These are phyloP conservation scores for Prosopis cineraria DNA, from an alignment of 306 rosid genomes.

Conservation along the genomic window DNA sequence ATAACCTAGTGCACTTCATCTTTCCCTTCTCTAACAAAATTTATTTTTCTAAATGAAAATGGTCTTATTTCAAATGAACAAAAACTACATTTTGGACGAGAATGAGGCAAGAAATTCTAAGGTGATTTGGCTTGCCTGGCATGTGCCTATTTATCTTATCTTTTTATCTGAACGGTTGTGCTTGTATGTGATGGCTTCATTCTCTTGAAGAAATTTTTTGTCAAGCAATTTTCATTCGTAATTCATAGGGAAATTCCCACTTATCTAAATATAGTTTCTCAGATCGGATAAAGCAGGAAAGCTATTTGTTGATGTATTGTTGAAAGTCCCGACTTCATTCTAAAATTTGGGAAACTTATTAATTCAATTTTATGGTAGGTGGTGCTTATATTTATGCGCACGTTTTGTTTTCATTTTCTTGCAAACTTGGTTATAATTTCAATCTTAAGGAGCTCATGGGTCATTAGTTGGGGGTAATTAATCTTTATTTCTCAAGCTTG, in stretches of 20 bases:
- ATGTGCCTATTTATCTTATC: conserved; percentile 1
- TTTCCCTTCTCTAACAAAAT: not conserved
- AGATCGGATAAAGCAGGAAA: conserved; percentile 69
- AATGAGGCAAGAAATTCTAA: not conserved
- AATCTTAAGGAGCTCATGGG: too few relatives aligned
- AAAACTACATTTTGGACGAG: conserved; percentile 22
- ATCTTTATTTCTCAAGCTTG: too few relatives aligned
- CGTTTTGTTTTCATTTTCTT: too few relatives aligned
- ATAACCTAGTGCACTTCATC: not conserved
- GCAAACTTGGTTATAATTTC: too few relatives aligned
- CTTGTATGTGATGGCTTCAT: conserved; percentile 6
- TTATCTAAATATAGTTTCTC: conserved; percentile 32
- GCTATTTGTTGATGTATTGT: conserved; percentile 57
- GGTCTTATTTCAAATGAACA: not conserved
- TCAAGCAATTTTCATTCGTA: conserved; percentile 1
- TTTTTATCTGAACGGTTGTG: not conserved
- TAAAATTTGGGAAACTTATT: too few relatives aligned
- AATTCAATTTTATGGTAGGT: too few relatives aligned
- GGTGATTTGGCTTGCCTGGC: conserved; percentile 17
- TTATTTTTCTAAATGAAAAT: not conserved
- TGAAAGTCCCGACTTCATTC: too few relatives aligned
- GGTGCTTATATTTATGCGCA: too few relatives aligned
- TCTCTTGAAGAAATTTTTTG: not conserved
- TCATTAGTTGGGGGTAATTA: too few relatives aligned
- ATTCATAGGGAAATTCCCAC: conserved; percentile 17